Conservation (phyloP, 2,329 filamentous ascomycete species). For the Domatiomyces catenatus region DNA sequence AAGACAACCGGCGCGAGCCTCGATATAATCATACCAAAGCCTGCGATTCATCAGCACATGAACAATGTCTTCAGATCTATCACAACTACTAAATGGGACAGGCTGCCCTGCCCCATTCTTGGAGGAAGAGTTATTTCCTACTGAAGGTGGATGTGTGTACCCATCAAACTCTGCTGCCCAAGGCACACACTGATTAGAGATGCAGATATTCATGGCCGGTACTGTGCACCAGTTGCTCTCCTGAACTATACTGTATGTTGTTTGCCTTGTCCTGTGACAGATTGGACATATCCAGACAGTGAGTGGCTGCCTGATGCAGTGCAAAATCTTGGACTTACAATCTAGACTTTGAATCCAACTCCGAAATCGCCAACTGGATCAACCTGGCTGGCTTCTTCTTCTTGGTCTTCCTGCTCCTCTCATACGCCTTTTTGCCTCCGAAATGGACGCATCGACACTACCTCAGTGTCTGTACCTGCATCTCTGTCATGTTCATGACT, state of each 20-base stretch:
- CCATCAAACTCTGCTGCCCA: conserved; percentile 1
- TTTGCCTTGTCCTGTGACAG: conserved; percentile 72
- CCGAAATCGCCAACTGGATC: conserved; percentile 61
- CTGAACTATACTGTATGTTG: conserved; percentile 52
- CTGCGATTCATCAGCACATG: not conserved
- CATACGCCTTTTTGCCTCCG: conserved; percentile 64
- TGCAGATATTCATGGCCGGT: conserved; percentile 44
- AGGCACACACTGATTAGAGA: conserved; percentile 19
- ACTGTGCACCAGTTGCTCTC: conserved; percentile 37
- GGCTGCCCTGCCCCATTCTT: conserved; percentile 56
- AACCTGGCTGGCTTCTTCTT: conserved; percentile 59
- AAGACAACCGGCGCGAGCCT: not conserved
- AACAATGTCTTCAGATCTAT: not conserved
- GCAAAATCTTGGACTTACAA: not conserved
- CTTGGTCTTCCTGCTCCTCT: conserved; percentile 60
- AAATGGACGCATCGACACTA: conserved; percentile 90
- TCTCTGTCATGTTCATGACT: conserved; percentile 63
- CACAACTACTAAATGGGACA: not conserved
- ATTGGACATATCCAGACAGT: conserved; percentile 55
- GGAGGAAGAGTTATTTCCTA: conserved; percentile 45
- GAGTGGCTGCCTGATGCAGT: conserved; percentile 3
- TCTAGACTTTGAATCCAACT: conserved; percentile 40
- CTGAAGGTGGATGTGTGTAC: conserved; percentile 50
- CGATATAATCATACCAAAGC: too few species aligned
- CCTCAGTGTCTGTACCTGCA: conserved; percentile 70